phyloP scores from a whole-genome alignment of 2,329 filamentous ascomycete genomes.

The Colletotrichum viniferum region DNA sequence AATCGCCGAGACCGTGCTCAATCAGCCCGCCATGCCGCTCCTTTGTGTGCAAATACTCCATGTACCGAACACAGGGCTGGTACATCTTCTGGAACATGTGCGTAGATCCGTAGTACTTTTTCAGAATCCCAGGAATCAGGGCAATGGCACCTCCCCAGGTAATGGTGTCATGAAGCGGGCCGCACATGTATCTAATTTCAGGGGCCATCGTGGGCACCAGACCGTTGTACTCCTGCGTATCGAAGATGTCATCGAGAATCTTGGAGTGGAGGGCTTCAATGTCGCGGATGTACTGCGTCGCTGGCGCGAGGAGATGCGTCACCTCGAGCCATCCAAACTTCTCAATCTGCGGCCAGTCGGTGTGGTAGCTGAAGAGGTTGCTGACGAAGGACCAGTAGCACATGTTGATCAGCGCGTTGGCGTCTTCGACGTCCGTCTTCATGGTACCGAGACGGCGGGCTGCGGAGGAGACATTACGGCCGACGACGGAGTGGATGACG shows the following conservation, averaged over 20 bases:
- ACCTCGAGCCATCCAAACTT: conserved; percentile 55
- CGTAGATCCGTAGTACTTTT: conserved; percentile 43
- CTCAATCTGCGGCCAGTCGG: conserved; percentile 50
- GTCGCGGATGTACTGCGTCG: conserved; percentile 49
- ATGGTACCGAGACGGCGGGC: conserved; percentile 38
- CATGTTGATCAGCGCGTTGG: conserved; percentile 44
- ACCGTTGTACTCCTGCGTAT: conserved; percentile 47
- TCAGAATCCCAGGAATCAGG: conserved; percentile 40
- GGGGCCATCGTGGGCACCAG: conserved; percentile 52
- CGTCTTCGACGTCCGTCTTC: conserved; percentile 43
- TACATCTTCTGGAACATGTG: conserved; percentile 40
- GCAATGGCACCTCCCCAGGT: conserved; percentile 45
- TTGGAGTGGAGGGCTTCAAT: conserved; percentile 51
- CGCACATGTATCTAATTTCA: conserved; percentile 49
- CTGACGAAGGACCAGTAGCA: conserved; percentile 48
- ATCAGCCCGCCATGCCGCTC: conserved; percentile 44
- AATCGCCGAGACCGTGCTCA: conserved; percentile 47
- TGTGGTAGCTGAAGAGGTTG: conserved; percentile 51
- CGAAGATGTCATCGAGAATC: conserved; percentile 50
- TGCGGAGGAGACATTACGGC: conserved; percentile 42
- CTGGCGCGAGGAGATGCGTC: conserved; percentile 46
- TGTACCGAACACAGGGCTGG: conserved; percentile 39
- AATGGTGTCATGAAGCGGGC: conserved; percentile 50
- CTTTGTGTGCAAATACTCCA: conserved; percentile 44
- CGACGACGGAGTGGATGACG: conserved; percentile 36